Evolutionary conservation across 1,284 basidiomycete genomes (phyloP), one percentile per base, ranked within the genome.

Genomic region (Apiotrichum mycotoxinovorans): DNA sequence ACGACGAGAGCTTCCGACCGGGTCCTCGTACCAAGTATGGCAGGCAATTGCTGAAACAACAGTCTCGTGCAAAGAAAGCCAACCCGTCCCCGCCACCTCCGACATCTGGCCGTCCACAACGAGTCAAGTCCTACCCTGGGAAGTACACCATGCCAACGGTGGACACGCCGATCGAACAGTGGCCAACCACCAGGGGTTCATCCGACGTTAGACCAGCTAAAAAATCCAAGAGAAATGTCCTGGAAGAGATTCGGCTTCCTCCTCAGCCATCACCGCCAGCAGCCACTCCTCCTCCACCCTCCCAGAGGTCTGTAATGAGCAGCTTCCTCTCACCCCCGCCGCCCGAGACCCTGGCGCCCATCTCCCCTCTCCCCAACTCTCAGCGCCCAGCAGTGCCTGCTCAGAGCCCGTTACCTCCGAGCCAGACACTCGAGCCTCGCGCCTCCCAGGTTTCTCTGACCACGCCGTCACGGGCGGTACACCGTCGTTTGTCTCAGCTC

Each of bases 101-200:
- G 10, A 18, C 46, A 8, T 38, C 46, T 0, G 23, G n/a, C 15
- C 52, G 60, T 11, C 50, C 56, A 0, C 40, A 40, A 14, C 51
- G 60, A 5, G 44, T 42, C 2, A 18, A 17, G 8, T 42, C 54
- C 12, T 40, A 42, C 4, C 42, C 54, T 1, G 66, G 66, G 15
- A 54, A 52, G 51, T 67, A 67, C 41, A 53, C 51, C 14, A 41
- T 67, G 0, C 66, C 64, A 0, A 20, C 54, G 0, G 46, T 64
- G 41, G 62, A 66, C 26, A 56, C 62, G 8, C 64, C 64, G 1
- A 46, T 60, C 1, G 30, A 56, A 7, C 41, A 62, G 41, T 67
- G 66, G 66, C 65, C 65, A 0, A 57, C 53, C 3, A 47, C 26
- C 7, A 49, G 35, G 22, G 58, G 61, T 2, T 44, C 57, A 1